These are phyloP conservation scores for Boletus rubescentipes DNA, from an alignment of 768 basidiomycete species.

Conservation along the genomic window DNA sequence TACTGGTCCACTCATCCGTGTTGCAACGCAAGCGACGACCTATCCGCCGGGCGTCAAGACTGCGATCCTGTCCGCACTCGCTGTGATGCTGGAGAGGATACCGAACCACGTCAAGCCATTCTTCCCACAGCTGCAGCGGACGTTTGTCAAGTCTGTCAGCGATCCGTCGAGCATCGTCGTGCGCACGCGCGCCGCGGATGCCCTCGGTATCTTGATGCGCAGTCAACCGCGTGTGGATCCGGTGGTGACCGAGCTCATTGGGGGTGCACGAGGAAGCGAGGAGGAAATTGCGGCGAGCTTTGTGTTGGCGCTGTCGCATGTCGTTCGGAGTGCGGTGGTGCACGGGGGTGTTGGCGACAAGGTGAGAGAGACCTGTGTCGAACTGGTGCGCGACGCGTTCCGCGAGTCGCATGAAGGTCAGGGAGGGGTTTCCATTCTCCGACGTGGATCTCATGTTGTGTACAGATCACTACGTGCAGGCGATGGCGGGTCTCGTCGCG, in stretches of 20 bases:
- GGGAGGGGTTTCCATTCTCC: accelerated
- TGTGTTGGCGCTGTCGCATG: conserved; percentile 71
- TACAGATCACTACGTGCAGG: conserved; percentile 67
- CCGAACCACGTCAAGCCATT: conserved; percentile 93
- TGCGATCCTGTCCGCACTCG: conserved; percentile 84
- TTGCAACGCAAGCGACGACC: conserved; percentile 84
- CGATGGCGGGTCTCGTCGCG: conserved; percentile 60
- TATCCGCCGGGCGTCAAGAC: conserved; percentile 93
- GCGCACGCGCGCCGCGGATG: conserved; percentile 77
- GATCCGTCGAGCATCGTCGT: conserved; percentile 79
- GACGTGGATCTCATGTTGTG: not conserved
- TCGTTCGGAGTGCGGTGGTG: conserved; percentile 57
- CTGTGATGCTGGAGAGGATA: conserved; percentile 81
- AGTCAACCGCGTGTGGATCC: conserved; percentile 91
- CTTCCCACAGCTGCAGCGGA: conserved; percentile 96
- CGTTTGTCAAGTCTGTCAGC: conserved; percentile 90
- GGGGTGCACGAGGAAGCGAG: conserved; percentile 61
- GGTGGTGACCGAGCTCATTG: conserved; percentile 84
- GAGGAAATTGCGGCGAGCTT: conserved; percentile 72
- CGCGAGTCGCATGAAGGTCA: conserved; percentile 66
- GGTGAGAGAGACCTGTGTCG: conserved; percentile 67
- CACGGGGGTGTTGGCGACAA: conserved; percentile 75
- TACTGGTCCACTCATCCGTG: conserved; percentile 93
- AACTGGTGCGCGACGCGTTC: conserved; percentile 79
- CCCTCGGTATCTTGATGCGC: conserved; percentile 87